Conservation (phyloP, 768 basidiomycete genomes). For the Cytidiella melzeri region DNA sequence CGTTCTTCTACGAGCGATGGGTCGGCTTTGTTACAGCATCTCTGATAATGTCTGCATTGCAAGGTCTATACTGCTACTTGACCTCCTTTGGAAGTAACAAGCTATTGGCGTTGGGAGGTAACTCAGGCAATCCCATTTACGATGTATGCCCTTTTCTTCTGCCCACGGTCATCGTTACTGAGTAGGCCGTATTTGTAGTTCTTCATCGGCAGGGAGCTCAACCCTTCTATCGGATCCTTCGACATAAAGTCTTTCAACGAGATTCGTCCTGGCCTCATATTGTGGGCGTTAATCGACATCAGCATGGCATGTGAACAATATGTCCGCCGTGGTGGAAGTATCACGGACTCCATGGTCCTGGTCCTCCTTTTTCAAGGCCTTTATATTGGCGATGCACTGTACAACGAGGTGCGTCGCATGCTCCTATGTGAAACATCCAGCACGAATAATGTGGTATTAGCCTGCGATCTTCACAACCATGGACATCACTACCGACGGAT, state of each 20-base stretch:
- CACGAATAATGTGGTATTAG: constrained; percentile 43
- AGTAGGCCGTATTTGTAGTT: constrained; percentile 43
- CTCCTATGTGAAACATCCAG: too few relatives aligned
- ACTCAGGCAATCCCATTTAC: constrained; percentile 80
- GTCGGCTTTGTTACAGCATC: constrained; percentile 83
- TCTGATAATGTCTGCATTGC: constrained; percentile 68
- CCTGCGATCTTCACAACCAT: constrained; percentile 89
- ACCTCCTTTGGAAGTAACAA: constrained; percentile 63
- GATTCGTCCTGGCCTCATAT: constrained; percentile 83
- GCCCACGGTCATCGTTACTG: not conserved
- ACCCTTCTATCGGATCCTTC: constrained; percentile 76
- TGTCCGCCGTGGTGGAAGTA: constrained; percentile 60
- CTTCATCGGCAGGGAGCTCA: constrained; percentile 91
- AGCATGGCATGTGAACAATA: constrained; percentile 91
- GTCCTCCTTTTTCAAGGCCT: constrained; percentile 79
- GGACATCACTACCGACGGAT: constrained; percentile 97
- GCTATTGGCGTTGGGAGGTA: constrained; percentile 88
- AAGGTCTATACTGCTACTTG: constrained; percentile 66
- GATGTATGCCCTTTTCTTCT: constrained; percentile 53
- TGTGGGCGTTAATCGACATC: constrained; percentile 88
- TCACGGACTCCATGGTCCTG: constrained; percentile 91
- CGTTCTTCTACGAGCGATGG: constrained; percentile 90
- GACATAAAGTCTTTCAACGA: constrained; percentile 78
- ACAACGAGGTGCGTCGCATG: constrained; percentile 70
- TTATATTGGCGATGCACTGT: constrained; percentile 83